Conservation (phyloP, 768 basidiomycete species). For the Amanita fuliginea region DNA sequence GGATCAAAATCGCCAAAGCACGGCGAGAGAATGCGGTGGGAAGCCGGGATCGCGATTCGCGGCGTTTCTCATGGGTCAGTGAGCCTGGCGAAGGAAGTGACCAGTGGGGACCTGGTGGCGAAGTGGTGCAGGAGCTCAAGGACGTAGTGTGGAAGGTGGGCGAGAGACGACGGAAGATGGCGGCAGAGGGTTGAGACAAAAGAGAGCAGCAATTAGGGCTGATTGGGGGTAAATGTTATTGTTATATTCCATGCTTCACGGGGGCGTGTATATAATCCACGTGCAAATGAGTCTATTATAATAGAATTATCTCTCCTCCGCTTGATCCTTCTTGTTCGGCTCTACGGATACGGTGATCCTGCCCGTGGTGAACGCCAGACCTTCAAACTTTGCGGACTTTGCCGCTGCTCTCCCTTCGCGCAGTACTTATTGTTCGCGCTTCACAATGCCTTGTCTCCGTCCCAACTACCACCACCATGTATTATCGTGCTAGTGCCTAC, state of each 20-base stretch:
- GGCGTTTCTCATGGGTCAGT: slow-evolving; percentile 4
- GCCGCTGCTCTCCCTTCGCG: neutral
- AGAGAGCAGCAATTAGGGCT: neutral
- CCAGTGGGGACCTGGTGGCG: slow-evolving; percentile 63
- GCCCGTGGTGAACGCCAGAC: neutral
- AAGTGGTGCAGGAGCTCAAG: slow-evolving; percentile 76
- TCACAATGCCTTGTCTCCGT: too few relatives aligned
- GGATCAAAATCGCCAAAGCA: slow-evolving; percentile 50
- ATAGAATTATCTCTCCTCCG: too few relatives aligned
- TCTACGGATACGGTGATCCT: neutral
- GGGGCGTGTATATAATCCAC: too few relatives aligned
- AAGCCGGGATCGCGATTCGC: slow-evolving; percentile 14
- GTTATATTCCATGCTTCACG: neutral
- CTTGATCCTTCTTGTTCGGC: neutral
- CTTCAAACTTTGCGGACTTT: neutral
- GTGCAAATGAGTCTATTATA: too few relatives aligned
- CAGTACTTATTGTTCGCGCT: neutral
- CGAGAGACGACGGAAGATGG: slow-evolving; percentile 47
- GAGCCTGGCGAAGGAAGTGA: slow-evolving; percentile 19
- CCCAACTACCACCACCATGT: neutral
- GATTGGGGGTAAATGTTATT: neutral
- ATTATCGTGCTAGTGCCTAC: neutral
- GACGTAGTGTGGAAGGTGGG: slow-evolving; percentile 85
- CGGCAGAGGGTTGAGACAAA: neutral
- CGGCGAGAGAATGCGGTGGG: slow-evolving; percentile 33